Base-by-base conservation (phyloP, 768 basidiomycete genomes). In the Boletus vermiculosoides region DNA sequence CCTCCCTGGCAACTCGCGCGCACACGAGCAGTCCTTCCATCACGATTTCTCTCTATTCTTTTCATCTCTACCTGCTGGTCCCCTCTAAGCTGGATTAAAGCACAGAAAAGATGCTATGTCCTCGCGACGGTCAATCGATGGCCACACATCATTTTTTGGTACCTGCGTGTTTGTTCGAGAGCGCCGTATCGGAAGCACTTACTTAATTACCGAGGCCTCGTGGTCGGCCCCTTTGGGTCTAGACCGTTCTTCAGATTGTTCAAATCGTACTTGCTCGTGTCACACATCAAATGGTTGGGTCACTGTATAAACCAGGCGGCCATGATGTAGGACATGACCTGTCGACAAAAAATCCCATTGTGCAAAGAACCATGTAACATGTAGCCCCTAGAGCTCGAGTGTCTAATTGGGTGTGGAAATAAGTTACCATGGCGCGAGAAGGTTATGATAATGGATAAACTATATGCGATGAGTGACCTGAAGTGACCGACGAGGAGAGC, bases 401-500 rank as follows among this genome's bases (percentile, higher is more conserved):
- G 50, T 68, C 56, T 56, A 62, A 59, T 44, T 13, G 31, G 0
- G 18, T 1, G 41, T 13, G 16, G 40, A 45, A 25, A 59, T 67
- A 69, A 66, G 22, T 67, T 66, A 69, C 28, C 36, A 30, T 40
- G 41, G 13, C 10, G 18, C 4, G 1, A 25, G 39, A 13, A 25
- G 11, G 41, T 63, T 61, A 69, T 37, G 46, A 66, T 67, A 54
- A 42, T 34, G 30, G 49, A 67, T 67, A 67, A 63, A 54, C 62
- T 63, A 67, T 67, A 0, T 68, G 63, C 50, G 28, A 22, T 55
- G 51, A 57, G 49, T 36, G 34, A 42, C 25, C 20, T 36, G 12
- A n/a, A 57, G 45, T 28, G 51, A 45, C 25, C 22, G 10, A 50
- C 15, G 37, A 13, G 36, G 22, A 46, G 28, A 55, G 55, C 12